Base-by-base conservation (phyloP, 805 yeast species). In the Danielozyma ontarioensis region DNA sequence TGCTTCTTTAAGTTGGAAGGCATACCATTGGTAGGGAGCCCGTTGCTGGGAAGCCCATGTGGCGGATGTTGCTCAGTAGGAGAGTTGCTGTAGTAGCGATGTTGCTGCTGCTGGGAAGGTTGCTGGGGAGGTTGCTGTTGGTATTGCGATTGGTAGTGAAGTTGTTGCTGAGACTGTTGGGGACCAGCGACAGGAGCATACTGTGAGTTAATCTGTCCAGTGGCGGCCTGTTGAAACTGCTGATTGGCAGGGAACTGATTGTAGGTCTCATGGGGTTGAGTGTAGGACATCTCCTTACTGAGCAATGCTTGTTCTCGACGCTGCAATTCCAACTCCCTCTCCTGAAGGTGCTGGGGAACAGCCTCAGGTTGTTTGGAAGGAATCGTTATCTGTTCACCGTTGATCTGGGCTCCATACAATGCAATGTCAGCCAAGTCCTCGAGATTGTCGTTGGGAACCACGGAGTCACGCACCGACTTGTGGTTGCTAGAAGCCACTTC, bases 341-440 rank as follows among this genome's bases (percentile, higher is more conserved):
- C 45, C 11, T 38, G 33, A 12, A 48, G 26, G 25, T 40, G 42
- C 29, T 37, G 41, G 31, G 44, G 51, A 14, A 36, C 17, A 13
- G 26, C 11, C 13, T 4, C n/a, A 15, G 13, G 11, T 7, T 16
- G 29, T 33, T 19, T 25, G 5, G 14, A 29, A n/a, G 32, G 33
- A 13, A 22, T 25, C n/a, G 38, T 35, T 21, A 30, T 27, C 4
- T 19, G 16, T 13, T 59, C 62, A 8, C 55, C 64, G 34, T 59
- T 57, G 34, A 61, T 45, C 3, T 40, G 37, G 17, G 63, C 67
- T 5, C 67, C 68, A 38, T 59, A 64, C 21, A 53, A 38, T 1
- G 66, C 68, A 28, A 64, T 58, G 35, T 60, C 60, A 3, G 64
- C 45, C 19, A 60, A 52, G 37, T 63, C 69, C n/a, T 55, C 51